Percentiles rank a stretch among this genome's conserved stretches.
phyloP scores from a whole-genome alignment of 345 rosid genomes.

The Eucalyptus albens region DNA sequence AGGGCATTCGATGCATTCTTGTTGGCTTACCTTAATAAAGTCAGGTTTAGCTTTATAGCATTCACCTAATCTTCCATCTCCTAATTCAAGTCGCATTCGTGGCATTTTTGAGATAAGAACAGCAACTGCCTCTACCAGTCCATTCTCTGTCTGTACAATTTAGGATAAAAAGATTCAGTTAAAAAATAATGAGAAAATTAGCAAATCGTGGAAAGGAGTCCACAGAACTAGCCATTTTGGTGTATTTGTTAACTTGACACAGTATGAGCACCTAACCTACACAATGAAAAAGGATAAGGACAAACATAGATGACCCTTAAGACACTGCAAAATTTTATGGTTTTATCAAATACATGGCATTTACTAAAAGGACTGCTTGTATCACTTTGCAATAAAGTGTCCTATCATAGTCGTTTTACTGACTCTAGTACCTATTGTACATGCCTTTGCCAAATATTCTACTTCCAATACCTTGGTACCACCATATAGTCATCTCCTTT shows the following conservation, averaged over 20 bases:
- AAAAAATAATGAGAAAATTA: background rate
- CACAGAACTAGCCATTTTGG: background rate
- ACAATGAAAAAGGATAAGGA: background rate
- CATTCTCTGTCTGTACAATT: conserved; percentile 75
- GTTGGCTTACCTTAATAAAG: conserved; percentile 63
- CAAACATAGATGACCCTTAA: background rate
- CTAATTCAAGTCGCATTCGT: conserved; percentile 63
- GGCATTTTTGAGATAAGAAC: conserved; percentile 92
- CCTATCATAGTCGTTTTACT: background rate
- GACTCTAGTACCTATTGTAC: background rate
- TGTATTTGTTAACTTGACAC: background rate
- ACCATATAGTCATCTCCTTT: background rate
- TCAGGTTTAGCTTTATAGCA: conserved; percentile 79
- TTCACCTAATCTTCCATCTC: conserved; percentile 71
- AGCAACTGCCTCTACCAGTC: conserved; percentile 90
- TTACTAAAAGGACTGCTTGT: background rate
- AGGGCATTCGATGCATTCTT: background rate
- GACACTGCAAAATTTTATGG: background rate
- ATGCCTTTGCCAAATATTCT: background rate
- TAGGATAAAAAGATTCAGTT: background rate
- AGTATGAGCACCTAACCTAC: background rate
- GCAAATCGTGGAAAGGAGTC: background rate
- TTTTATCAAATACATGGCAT: background rate
- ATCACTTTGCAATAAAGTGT: background rate
- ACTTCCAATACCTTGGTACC: background rate